These are phyloP conservation scores for Teratosphaeria destructans DNA, from an alignment of 2,329 filamentous ascomycete species.

Conservation along the genomic window DNA sequence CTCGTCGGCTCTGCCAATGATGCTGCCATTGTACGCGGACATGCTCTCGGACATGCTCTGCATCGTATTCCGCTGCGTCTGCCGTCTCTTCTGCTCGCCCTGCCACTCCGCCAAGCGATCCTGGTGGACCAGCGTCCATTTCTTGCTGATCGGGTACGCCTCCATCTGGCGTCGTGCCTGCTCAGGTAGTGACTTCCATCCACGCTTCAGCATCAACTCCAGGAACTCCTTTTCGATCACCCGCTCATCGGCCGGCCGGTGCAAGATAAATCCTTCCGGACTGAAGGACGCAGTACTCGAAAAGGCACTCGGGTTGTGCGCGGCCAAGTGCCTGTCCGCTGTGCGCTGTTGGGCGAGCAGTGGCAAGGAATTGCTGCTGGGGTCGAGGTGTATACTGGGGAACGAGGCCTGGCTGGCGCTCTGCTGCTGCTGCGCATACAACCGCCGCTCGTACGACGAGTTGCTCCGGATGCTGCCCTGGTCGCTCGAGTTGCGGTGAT, in stretches of 20 bases:
- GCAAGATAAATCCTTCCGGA: conserved; percentile 50
- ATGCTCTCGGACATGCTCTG: conserved; percentile 54
- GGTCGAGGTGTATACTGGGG: conserved; percentile 34
- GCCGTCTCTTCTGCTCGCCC: conserved; percentile 80
- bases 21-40: conserved; percentile 39
- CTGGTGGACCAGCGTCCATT: conserved; percentile 95
- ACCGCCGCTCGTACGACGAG: conserved; percentile 41
- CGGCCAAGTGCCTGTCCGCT: conserved; percentile 21
- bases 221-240: conserved; percentile 86
- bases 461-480: conserved; percentile 52
- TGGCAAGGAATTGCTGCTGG: conserved; percentile 24
- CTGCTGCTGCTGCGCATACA: conserved; percentile 23
- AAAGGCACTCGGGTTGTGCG: conserved; percentile 36
- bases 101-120: conserved; percentile 89
- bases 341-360: conserved; percentile 21
- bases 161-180: conserved; percentile 93
- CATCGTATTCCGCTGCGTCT: conserved; percentile 57
- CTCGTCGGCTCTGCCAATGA: conserved; percentile 74
- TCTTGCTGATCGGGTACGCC: conserved; percentile 86
- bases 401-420: conserved; percentile 40
- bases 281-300: conserved; percentile 40
- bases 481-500: conserved; percentile 21
- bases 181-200: conserved; percentile 93
- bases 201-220: conserved; percentile 91
- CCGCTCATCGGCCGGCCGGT: conserved; percentile 67